Percentiles rank a stretch among this genome's conserved stretches.
These are phyloP conservation scores for Colletotrichum caudatum DNA, from an alignment of 2,329 filamentous ascomycete species.

Conservation along the genomic window DNA sequence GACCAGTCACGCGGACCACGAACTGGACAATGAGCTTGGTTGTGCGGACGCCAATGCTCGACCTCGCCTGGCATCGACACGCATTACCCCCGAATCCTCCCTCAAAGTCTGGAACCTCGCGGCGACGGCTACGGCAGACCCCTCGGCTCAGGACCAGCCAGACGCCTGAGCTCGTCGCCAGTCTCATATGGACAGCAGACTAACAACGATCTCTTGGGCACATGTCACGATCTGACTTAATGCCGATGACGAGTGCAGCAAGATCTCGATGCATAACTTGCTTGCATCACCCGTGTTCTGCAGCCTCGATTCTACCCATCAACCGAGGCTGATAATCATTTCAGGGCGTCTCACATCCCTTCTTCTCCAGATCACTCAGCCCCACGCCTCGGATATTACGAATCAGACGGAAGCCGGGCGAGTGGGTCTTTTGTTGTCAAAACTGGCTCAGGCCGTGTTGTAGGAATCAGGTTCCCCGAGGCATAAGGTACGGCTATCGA, in stretches of 20 bases:
- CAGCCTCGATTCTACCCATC: background rate
- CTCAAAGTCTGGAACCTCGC: conserved; percentile 42
- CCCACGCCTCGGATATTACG: conserved; percentile 15
- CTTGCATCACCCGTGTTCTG: conserved; percentile 1
- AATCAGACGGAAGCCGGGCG: conserved; percentile 27
- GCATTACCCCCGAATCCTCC: conserved; percentile 38
- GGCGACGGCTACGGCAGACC: background rate
- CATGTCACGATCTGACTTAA: background rate
- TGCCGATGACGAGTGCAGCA: background rate
- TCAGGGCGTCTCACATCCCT: conserved; percentile 3
- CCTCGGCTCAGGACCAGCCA: background rate
- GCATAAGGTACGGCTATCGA: conserved; percentile 5
- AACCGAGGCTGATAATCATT: background rate
- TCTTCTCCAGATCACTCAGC: conserved; percentile 19
- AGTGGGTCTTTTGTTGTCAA: conserved; percentile 5
- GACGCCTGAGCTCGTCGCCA: background rate
- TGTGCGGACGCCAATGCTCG: conserved; percentile 29
- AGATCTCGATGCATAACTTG: no score
- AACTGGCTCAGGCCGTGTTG: conserved; percentile 34
- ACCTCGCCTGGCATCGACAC: conserved; percentile 35
- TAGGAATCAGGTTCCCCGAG: conserved; percentile 10
- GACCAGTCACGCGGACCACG: conserved; percentile 50
- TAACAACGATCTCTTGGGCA: no score
- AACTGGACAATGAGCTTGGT: conserved; percentile 28
- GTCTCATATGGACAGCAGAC: background rate